Base-by-base conservation (phyloP, 768 basidiomycete species). In the Kwoniella pini region DNA sequence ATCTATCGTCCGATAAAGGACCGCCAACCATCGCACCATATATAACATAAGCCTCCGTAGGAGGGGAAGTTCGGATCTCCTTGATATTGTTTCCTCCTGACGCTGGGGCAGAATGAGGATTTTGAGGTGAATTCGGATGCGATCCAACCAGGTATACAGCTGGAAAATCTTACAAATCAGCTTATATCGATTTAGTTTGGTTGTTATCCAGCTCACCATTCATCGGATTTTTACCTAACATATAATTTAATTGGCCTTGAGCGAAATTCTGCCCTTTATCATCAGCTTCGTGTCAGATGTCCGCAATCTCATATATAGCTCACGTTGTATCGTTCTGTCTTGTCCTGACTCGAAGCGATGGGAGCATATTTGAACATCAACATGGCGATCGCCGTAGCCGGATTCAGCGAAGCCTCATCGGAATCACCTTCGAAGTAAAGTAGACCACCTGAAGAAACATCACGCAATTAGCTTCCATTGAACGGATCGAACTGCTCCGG, bases 21-120 rank as follows among this genome's bases (percentile, higher is more conserved):
- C 93, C 94, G 43, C 94, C 94, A 13, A 95, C 84, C 26, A 93
- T 85, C 22, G 87, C 92, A 28, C 93, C 93, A 70, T 92, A 94
- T 9, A 96, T 78, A 1, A 89, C 82, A 74, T 92, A 85, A 0
- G 87, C 85, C 75, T 89, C 88, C 59, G 85, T 79, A 10, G 80
- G 80, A 1, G 92, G 93, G 45, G 82, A 82, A 1, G 85, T 88
- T 24, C 93, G 84, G 56, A 94, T 87, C 28, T 84, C 76, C 38
- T 71, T 79, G 65, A 89, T 84, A 68, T 91, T 84, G 57, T 83
- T 82, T 1, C 90, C 91, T 28, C 93, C 93, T 59, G 88, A 88
- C 2, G 94, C 89, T 80, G 89, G 83, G 1, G 91, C 93, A 4
- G 89, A 90, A 73, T 95, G 92, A 0, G 93, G 93, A 76, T 95